phyloP scores from a whole-genome alignment of 2,329 filamentous ascomycete genomes.

The Epichloe bromicola region DNA sequence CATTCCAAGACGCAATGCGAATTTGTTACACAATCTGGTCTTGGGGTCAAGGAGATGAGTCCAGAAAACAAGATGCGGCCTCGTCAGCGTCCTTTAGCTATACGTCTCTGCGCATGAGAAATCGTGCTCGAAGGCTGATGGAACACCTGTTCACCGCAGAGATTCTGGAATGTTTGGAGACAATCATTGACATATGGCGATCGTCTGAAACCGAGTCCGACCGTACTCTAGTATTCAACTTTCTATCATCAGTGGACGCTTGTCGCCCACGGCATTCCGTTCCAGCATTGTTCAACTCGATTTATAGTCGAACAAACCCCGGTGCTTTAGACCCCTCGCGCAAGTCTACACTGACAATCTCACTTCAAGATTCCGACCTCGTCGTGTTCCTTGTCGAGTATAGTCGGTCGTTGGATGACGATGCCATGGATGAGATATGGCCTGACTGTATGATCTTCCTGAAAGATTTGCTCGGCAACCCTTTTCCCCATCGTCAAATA shows the following conservation, averaged over 20 bases:
- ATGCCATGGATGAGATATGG: constrained; percentile 98
- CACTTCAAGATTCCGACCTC: constrained; percentile 70
- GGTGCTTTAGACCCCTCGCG: constrained; percentile 62
- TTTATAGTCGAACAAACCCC: constrained; percentile 89
- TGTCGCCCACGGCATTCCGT: constrained; percentile 85
- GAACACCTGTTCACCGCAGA: constrained; percentile 91
- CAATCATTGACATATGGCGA: constrained; percentile 75
- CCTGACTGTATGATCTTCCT: constrained; percentile 84
- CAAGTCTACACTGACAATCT: constrained; percentile 79
- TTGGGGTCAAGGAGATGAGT: constrained; percentile 61
- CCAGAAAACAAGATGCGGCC: constrained; percentile 44
- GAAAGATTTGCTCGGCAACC: constrained; percentile 80
- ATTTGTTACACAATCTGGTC: constrained; percentile 93
- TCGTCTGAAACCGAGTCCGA: constrained; percentile 31
- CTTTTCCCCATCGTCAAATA: constrained; percentile 86
- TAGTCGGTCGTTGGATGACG: constrained; percentile 79
- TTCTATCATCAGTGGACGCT: constrained; percentile 83
- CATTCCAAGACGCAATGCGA: constrained; percentile 88
- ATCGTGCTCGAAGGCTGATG: constrained; percentile 72
- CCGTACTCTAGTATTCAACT: constrained; percentile 59
- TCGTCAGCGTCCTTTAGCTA: constrained; percentile 78
- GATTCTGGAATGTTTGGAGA: constrained; percentile 86
- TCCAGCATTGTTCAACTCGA: constrained; percentile 87
- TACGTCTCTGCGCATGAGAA: constrained; percentile 81
- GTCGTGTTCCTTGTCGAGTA: constrained; percentile 87